These are phyloP conservation scores for Thalassiosira ordinaria DNA, from an alignment of 352 stramenopile genomes.

Conservation along the genomic window DNA sequence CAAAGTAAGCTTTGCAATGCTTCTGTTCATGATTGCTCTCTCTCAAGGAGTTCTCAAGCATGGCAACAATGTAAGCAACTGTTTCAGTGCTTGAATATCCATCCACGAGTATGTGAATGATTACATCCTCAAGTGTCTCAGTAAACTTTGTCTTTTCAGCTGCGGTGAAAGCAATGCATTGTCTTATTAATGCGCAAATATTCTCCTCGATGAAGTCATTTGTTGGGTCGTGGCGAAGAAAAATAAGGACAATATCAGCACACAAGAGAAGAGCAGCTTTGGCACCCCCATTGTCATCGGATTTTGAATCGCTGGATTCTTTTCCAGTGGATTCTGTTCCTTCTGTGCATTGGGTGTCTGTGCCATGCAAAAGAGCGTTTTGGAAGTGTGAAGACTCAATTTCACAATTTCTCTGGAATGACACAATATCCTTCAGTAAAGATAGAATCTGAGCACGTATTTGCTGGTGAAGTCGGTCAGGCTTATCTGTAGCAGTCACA, in stretches of 20 bases:
- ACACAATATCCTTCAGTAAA: slow-evolving; percentile 68
- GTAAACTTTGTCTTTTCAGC: slow-evolving; percentile 29
- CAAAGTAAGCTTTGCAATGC: slow-evolving; percentile 42
- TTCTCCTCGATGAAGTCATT: slow-evolving; percentile 69
- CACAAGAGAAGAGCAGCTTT: slow-evolving; percentile 53
- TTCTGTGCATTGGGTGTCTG: slow-evolving; percentile 38
- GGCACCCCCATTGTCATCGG: slow-evolving; percentile 38
- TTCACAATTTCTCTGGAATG: slow-evolving; percentile 56
- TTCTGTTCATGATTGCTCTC: slow-evolving; percentile 22
- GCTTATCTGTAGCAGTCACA: slow-evolving; percentile 65
- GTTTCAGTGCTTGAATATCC: slow-evolving; percentile 29
- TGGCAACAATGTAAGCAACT: slow-evolving; percentile 38
- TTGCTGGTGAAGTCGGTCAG: slow-evolving; percentile 51
- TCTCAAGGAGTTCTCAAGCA: slow-evolving; percentile 50
- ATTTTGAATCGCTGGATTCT: slow-evolving; percentile 39
- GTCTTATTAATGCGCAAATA: slow-evolving; percentile 49
- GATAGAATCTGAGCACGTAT: slow-evolving; percentile 47
- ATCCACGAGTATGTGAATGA: slow-evolving; percentile 37
- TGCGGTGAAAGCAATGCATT: slow-evolving; percentile 63
- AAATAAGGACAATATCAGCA: slow-evolving; percentile 76
- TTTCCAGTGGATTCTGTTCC: slow-evolving; percentile 23
- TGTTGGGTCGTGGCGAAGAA: slow-evolving; percentile 54
- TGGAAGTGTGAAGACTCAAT: slow-evolving; percentile 76
- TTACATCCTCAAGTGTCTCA: slow-evolving; percentile 42
- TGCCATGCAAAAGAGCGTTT: slow-evolving; percentile 57